Evolutionary conservation across 2,329 filamentous ascomycete species (phyloP).

Genomic region (Phialophora tarda): DNA sequence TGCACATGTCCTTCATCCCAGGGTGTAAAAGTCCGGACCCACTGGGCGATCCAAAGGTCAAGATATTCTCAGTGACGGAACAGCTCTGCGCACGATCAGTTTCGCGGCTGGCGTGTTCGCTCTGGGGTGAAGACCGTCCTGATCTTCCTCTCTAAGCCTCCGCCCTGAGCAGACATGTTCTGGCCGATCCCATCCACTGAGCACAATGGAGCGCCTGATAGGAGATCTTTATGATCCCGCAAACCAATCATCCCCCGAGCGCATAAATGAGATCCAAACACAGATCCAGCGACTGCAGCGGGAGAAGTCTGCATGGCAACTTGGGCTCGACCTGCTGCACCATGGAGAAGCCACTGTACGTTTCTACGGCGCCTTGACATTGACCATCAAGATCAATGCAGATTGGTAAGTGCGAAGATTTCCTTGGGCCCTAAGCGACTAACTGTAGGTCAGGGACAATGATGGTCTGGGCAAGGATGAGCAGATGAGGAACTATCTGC

Average conservation of each 20-base stretch:
- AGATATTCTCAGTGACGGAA: not conserved
- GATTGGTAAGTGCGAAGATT: slow-evolving; percentile 65
- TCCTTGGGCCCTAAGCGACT: slow-evolving; percentile 10
- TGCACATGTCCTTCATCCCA: not conserved
- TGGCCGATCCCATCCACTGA: not conserved
- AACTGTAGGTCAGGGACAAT: slow-evolving; percentile 28
- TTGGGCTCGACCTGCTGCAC: slow-evolving; percentile 76
- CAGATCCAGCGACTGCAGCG: slow-evolving; percentile 79
- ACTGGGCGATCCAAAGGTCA: not conserved
- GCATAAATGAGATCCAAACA: slow-evolving; percentile 64
- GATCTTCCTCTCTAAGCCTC: not conserved
- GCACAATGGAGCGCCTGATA: slow-evolving; percentile 38
- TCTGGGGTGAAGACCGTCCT: not conserved
- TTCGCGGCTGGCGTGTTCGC: not conserved
- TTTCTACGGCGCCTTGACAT: slow-evolving; percentile 91
- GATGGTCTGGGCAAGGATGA: slow-evolving; percentile 46
- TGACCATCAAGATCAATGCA: slow-evolving; percentile 93
- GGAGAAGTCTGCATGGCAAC: slow-evolving; percentile 80
- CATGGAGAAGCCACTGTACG: slow-evolving; percentile 75
- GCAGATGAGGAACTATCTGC: slow-evolving; percentile 43
- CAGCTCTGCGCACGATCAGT: not conserved
- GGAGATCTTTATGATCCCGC: slow-evolving; percentile 34
- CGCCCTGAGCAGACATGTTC: slow-evolving; percentile 9
- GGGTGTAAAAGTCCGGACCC: not conserved
- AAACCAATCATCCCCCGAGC: slow-evolving; percentile 36